Evolutionary conservation across 805 yeast species (phyloP), one percentile per base, ranked within the genome.

Genomic region (Pichia paraexigua): DNA sequence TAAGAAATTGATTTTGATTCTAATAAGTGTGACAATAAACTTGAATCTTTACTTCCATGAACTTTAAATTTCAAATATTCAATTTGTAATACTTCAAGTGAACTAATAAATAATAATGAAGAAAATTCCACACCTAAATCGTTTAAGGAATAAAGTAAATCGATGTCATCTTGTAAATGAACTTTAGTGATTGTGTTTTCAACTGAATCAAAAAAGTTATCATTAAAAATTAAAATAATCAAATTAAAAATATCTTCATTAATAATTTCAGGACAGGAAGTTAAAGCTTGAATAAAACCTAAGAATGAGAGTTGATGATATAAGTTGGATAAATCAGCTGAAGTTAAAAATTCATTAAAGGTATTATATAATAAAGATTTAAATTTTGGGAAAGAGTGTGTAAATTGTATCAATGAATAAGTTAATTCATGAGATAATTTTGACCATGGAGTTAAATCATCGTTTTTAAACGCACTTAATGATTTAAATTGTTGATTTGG

Each of bases 401-500:
- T 68, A 5, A 70, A 52, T 24, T 51, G 55, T 13, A 66, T 47
- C 27, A 74, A 56, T 1, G 70, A 72, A 18, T 55, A 54, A 9
- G 69, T 61, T 30, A 76, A 56, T 43, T 66, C 67, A 45, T 61
- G 63, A 15, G 78, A 63, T 11, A 71, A 55, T 48, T 60, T 60
- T 24, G 71, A 70, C 79, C 78, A 71, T 4, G 77, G 76, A 17
- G 78, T 67, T 30, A 53, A 53, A 42, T 69, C 58, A 13, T 49
- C 20, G 10, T 58, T 61, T 39, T 55, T 57, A 9, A 66, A 53
- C 5, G 65, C 63, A 2, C 60, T 56, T 17, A 60, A 53, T 2
- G 63, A 56, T n/a, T 69, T 62, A 53, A 78, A 78, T 30, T 61
- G 58, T 57, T 76, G 81, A 15, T 56, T 57, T 12, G 76, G 75